Evolutionary conservation across 2,329 filamentous ascomycete species (phyloP).

Genomic region (Grosmannia clavigera): DNA sequence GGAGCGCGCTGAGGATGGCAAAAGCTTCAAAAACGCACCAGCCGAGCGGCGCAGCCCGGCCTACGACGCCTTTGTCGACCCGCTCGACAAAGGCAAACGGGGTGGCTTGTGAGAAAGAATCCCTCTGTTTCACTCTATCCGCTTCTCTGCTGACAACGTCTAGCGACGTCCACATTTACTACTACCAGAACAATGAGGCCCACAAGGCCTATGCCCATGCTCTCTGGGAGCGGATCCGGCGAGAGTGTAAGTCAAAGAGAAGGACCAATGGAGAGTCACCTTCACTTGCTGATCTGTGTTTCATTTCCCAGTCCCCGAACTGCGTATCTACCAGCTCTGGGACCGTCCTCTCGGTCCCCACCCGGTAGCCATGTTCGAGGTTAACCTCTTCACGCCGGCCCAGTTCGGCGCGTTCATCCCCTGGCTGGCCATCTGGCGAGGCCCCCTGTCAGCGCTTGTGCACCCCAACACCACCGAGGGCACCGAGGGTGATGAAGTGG

Average conservation of each 20-base stretch:
- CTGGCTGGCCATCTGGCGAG: slow-evolving; percentile 73
- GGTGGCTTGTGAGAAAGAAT: slow-evolving; percentile 55
- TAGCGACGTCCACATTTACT: slow-evolving; percentile 77
- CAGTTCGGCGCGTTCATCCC: slow-evolving; percentile 84
- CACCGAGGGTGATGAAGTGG: slow-evolving; percentile 12
- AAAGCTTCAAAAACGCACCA: slow-evolving; percentile 59
- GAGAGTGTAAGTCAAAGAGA: slow-evolving; percentile 50
- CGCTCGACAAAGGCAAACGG: slow-evolving; percentile 50
- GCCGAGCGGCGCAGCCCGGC: slow-evolving; percentile 49
- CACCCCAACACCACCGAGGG: slow-evolving; percentile 66
- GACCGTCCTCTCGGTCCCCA: slow-evolving; percentile 72
- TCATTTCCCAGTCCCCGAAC: slow-evolving; percentile 55
- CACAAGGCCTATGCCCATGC: slow-evolving; percentile 58
- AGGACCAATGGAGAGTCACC: not conserved
- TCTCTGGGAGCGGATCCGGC: slow-evolving; percentile 65
- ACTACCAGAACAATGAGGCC: slow-evolving; percentile 48
- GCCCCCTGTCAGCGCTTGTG: slow-evolving; percentile 64
- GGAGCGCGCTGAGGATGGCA: slow-evolving; percentile 58
- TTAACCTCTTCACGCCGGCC: slow-evolving; percentile 72
- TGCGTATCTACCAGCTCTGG: slow-evolving; percentile 70
- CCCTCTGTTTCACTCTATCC: not conserved
- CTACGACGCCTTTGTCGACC: slow-evolving; percentile 57
- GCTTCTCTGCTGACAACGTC: not conserved
- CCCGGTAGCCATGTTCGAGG: slow-evolving; percentile 80
- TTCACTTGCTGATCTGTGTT: not conserved